Evolutionary conservation across 768 basidiomycete species (phyloP), one percentile per base, ranked within the genome.

Genomic region (Kwoniella botswanensis): DNA sequence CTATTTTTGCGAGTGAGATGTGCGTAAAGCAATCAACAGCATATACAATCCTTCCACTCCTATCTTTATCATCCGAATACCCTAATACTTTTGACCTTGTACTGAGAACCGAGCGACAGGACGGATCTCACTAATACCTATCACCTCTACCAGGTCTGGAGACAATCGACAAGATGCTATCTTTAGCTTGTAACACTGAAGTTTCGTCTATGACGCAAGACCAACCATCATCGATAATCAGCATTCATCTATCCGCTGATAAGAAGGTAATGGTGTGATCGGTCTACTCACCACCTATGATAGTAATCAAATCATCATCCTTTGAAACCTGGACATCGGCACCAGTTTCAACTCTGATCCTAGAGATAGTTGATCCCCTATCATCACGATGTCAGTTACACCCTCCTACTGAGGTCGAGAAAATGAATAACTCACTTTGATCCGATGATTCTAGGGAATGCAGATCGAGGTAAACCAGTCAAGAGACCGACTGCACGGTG

Each of bases 361-460:
- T 91, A 63, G 91, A 87, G 62, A 98, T 92, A 76, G 93, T 98
- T 29, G 93, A 86, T 64, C 94, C 80, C 77, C 77, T 80, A 58
- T 26, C 0, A 1, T 18, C 15, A 46, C 24, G 15, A 12, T 18
- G 24, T 61, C 67, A 75, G 65, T 35, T 35, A 7, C 35, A 26
- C 21, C 15, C 26, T 46, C 44, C 11, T 15, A 29, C 41, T 15
- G 29, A 29, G 2, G 29, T 29, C 29, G 29, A 17, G 17, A 42
- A 41, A 18, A 50, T 22, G 11, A 54, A 17, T 15, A 29, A 75
- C 74, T 78, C 71, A 94, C 85, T 95, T 96, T 12, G 91, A 85
- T 50, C 95, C 95, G 72, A 98, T 93, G 75, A 98, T 95, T 74
- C 93, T 88, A 15, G 95, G 94, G 89, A 98, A 98, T 43, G 88